Percentiles rank a stretch among this genome's conserved stretches.
Evolutionary conservation across 345 rosid species (phyloP).

Genomic region (Dimocarpus longan): DNA sequence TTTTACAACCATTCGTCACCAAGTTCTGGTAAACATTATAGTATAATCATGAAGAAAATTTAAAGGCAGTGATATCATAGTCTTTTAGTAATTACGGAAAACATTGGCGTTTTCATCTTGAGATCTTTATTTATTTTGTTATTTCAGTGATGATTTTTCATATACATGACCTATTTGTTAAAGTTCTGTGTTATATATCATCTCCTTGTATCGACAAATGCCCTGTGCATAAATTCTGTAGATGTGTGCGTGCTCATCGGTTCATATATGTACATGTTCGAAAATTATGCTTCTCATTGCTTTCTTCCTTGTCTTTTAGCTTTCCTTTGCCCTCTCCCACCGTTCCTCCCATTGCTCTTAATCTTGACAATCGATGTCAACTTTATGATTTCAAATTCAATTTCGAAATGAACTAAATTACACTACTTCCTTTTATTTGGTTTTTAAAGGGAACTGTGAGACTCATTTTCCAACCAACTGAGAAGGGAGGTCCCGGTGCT

Average conservation of each 20-base stretch:
- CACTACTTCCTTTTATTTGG: constrained; percentile 19
- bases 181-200: background rate
- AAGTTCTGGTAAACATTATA: no score
- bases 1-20: no score
- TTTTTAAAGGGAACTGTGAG: constrained; percentile 76
- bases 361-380: background rate
- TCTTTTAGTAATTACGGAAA: background rate
- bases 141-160: background rate
- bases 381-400: background rate
- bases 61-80: no score
- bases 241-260: background rate
- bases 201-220: background rate
- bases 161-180: constrained; percentile 2
- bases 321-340: background rate
- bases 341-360: background rate
- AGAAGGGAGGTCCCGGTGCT: constrained; percentile 95
- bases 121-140: background rate
- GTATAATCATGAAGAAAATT: no score
- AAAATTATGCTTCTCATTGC: background rate
- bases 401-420: constrained; percentile 9
- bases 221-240: background rate
- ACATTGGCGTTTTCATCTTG: background rate
- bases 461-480: constrained; percentile 90
- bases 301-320: background rate
- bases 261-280: background rate